Percentiles rank a stretch among this genome's conserved stretches.
Evolutionary conservation across 306 rosid species (phyloP).

Genomic region (Casuarina equisetifolia): DNA sequence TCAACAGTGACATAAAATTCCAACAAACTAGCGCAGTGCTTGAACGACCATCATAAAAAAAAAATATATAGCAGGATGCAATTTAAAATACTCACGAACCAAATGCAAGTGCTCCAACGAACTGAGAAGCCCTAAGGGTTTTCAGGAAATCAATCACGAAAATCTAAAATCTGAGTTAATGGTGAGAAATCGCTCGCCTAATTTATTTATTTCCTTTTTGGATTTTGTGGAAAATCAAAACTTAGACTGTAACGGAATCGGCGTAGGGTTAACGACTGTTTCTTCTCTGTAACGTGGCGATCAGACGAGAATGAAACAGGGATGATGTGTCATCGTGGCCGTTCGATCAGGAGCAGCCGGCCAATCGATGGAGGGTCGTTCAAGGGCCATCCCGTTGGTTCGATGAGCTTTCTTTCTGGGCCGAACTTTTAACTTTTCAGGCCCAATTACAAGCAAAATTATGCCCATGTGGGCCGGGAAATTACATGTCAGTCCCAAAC

Average conservation of each 20-base stretch:
- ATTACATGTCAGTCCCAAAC: no score
- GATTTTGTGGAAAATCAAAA: not conserved
- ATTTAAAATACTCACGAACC: conserved; percentile 8
- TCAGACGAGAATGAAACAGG: not conserved
- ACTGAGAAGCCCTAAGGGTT: conserved; percentile 6
- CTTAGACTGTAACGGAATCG: conserved; percentile 6
- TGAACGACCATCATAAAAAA: not conserved
- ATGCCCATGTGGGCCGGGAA: no score
- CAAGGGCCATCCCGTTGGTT: no score
- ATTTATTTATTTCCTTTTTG: not conserved
- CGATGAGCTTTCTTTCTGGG: no score
- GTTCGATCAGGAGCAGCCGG: not conserved
- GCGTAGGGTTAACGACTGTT: conserved; percentile 1
- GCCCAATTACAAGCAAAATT: no score
- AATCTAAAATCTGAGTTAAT: conserved; percentile 1
- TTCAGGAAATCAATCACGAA: not conserved
- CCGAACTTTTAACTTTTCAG: no score
- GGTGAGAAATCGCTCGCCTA: not conserved
- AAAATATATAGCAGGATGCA: not conserved
- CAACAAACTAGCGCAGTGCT: not conserved
- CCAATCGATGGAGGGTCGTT: no score
- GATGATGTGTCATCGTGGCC: not conserved
- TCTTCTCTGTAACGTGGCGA: not conserved
- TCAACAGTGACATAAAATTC: not conserved
- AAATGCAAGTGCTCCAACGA: not conserved